phyloP scores from a whole-genome alignment of 305 asterid genomes.

The Fraxinus greggii region DNA sequence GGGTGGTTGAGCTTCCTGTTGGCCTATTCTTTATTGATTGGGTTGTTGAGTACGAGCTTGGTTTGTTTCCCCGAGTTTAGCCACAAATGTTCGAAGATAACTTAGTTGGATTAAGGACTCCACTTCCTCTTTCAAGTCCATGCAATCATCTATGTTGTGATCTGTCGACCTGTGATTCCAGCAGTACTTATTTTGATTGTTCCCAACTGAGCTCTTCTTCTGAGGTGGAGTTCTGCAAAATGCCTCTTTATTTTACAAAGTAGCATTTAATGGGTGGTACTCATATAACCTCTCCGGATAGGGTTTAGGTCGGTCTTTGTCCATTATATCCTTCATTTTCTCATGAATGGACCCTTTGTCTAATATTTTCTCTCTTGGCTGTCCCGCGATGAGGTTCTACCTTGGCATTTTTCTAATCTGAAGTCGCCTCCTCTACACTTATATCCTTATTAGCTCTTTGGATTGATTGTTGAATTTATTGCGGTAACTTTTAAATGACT shows the following conservation, averaged over 20 bases:
- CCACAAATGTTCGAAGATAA: not conserved
- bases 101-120: no score
- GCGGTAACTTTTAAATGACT: not conserved
- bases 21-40: not conserved
- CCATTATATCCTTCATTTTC: not conserved
- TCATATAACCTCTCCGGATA: not conserved
- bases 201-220: not conserved
- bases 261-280: not conserved
- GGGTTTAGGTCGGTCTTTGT: not conserved
- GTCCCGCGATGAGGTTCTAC: no score
- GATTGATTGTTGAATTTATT: not conserved
- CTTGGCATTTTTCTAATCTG: no score
- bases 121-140: not conserved
- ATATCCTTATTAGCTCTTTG: no score
- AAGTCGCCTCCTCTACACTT: not conserved
- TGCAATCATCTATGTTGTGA: not conserved
- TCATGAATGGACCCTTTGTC: not conserved
- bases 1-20: not conserved
- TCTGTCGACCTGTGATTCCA: not conserved
- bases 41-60: not conserved
- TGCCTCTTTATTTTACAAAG: not conserved
- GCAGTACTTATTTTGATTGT: not conserved
- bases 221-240: not conserved
- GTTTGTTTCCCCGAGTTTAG: not conserved
- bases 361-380: not conserved